phyloP scores from a whole-genome alignment of 441 rosid species.

The Eutrema salsugineum region DNA sequence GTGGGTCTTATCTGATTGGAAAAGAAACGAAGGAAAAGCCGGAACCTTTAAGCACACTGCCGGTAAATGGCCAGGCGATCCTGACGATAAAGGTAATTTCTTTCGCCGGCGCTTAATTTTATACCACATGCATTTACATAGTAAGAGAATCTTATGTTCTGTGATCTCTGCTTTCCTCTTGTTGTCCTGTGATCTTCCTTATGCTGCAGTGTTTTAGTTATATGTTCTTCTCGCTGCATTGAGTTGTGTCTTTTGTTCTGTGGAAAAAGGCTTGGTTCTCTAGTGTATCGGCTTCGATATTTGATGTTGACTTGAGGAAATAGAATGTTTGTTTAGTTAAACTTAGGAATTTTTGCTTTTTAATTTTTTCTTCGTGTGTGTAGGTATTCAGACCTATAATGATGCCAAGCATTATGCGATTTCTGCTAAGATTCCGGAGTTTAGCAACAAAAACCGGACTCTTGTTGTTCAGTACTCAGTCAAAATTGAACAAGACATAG shows the following conservation, averaged over 20 bases:
- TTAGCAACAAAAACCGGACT: conserved; percentile 81
- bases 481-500: conserved; percentile 84
- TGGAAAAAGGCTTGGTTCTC: background rate
- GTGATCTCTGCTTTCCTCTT: background rate
- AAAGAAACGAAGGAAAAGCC: conserved; percentile 84
- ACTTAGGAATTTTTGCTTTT: background rate
- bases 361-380: conserved; percentile 11
- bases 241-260: background rate
- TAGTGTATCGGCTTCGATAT: conserved; percentile 5
- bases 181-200: background rate
- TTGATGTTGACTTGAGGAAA: background rate
- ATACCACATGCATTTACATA: background rate
- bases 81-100: conserved; percentile 71
- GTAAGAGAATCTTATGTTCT: background rate
- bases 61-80: conserved; percentile 93
- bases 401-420: conserved; percentile 84
- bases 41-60: conserved; percentile 87
- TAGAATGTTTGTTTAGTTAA: background rate
- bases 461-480: conserved; percentile 82
- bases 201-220: background rate
- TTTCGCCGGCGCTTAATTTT: background rate
- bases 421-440: conserved; percentile 85
- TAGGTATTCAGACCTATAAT: conserved; percentile 85
- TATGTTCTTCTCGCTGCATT: background rate
- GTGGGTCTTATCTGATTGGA: conserved; percentile 97